Base-by-base conservation (phyloP, 805 yeast genomes). In the Cyberlindnera xishuangbannaensis region DNA sequence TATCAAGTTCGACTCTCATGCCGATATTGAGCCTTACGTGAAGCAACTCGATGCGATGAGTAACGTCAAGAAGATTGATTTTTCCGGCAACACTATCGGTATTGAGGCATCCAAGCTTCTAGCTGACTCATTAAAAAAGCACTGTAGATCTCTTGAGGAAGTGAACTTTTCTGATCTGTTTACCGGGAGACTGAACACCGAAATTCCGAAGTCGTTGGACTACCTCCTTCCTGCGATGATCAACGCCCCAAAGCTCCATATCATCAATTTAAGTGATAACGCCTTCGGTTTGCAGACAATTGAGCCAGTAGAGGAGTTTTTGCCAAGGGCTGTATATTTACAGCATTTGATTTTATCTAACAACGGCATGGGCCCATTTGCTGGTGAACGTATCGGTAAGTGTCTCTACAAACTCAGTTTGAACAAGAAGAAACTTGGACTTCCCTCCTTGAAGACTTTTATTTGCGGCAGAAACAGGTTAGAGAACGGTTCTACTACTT, bases 291-390 rank as follows among this genome's bases (percentile, higher is more conserved):
- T 92, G 53, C 94, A 92, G 53, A 83, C 97, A 16, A 85, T 92
- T 41, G 95, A 82, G 38, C 94, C 92, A 7, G 69, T 92, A 36
- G 95, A 92, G 55, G 69, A 66, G 18, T 87, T 79, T 50, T 66
- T 92, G 38, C 64, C 83, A 10, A 69, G 79, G 48, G 95, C 90
- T 22, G 71, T 75, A 13, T 77, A 94, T 17, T 63, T 92, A 36
- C 82, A 84, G 59, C 96, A 92, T 56, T 71, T 92, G 58, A 78
- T 85, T 45, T 67, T 92, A 42, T 81, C 96, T 29, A 92, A 92
- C 62, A 92, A 92, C 58, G 99, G 99, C 36, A 81, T 92, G 77
- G 99, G 99, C 22, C 99, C 99, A 17, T 83, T 83, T 56, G 95
- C 97, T 1, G 98, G 99, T 50, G 81, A 90, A 37, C 75, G 95